phyloP scores from a whole-genome alignment of 108 stramenopile genomes.

The Skeletonema grethae region DNA sequence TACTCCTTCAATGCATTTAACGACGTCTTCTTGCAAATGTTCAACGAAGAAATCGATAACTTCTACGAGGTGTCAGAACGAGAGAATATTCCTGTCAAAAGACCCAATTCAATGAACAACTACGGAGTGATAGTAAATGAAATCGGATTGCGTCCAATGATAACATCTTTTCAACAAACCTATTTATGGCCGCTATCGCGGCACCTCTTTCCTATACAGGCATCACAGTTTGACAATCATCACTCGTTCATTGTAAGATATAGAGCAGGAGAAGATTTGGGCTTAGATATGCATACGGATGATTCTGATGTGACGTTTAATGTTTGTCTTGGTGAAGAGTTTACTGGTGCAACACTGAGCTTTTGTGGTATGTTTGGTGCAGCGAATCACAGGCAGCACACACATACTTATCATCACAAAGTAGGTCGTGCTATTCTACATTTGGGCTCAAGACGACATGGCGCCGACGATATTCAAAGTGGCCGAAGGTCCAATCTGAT shows the following conservation, averaged over 20 bases:
- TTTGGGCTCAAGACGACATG: constrained; percentile 48
- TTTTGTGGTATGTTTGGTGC: constrained; percentile 52
- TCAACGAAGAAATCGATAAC: constrained; percentile 27
- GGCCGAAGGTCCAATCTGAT: constrained; percentile 47
- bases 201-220: constrained; percentile 27
- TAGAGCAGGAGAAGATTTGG: constrained; percentile 33
- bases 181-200: constrained; percentile 31
- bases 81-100: constrained; percentile 24
- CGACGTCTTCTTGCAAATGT: constrained; percentile 3
- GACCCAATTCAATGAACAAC: constrained; percentile 54
- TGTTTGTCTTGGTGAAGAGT: constrained; percentile 45
- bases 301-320: constrained; percentile 56
- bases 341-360: constrained; percentile 40
- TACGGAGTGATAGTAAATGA: constrained; percentile 47
- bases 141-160: constrained; percentile 35
- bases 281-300: constrained; percentile 56
- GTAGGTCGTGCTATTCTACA: constrained; percentile 45
- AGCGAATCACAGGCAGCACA: constrained; percentile 36
- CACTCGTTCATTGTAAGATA: constrained; percentile 53
- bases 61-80: constrained; percentile 21
- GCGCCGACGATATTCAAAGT: constrained; percentile 47
- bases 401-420: constrained; percentile 31
- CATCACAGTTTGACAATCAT: constrained; percentile 37
- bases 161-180: constrained; percentile 25
- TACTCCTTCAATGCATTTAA: constrained; percentile 13